These are phyloP conservation scores for Chenopodium berlandieri DNA, from an alignment of 148 eudicot genomes.

Conservation along the genomic window DNA sequence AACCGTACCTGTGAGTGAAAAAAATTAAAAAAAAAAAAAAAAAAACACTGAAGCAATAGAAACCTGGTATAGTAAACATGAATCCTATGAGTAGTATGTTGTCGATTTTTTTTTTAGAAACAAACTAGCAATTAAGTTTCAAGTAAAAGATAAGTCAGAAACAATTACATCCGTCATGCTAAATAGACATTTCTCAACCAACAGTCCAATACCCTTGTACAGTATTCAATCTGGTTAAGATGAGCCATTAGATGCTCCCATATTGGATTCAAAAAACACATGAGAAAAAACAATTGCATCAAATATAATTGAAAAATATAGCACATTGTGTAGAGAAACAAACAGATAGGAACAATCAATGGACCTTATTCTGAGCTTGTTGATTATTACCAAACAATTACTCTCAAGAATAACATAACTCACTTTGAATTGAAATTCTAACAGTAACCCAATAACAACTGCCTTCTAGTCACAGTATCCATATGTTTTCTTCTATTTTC, in stretches of 20 bases:
- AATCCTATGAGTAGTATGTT: neutral
- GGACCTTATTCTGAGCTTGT: too few species aligned
- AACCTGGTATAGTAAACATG: neutral
- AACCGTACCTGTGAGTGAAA: slow-evolving; percentile 57
- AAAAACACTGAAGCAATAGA: slow-evolving; percentile 3
- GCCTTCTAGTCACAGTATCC: too few species aligned
- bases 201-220: neutral
- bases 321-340: too few species aligned
- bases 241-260: neutral
- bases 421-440: too few species aligned
- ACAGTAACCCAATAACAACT: too few species aligned
- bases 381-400: too few species aligned
- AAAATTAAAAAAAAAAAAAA: neutral
- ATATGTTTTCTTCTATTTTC: too few species aligned
- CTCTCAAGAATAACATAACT: too few species aligned
- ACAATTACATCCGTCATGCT: neutral
- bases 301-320: too few species aligned
- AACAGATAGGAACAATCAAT: too few species aligned
- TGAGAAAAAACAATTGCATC: neutral
- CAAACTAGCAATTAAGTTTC: neutral
- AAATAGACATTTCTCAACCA: neutral
- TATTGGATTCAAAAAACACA: neutral
- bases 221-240: neutral
- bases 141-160: neutral
- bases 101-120: neutral